Evolutionary conservation across 352 stramenopile genomes (phyloP).

Genomic region (Phytophthora sansomeana): DNA sequence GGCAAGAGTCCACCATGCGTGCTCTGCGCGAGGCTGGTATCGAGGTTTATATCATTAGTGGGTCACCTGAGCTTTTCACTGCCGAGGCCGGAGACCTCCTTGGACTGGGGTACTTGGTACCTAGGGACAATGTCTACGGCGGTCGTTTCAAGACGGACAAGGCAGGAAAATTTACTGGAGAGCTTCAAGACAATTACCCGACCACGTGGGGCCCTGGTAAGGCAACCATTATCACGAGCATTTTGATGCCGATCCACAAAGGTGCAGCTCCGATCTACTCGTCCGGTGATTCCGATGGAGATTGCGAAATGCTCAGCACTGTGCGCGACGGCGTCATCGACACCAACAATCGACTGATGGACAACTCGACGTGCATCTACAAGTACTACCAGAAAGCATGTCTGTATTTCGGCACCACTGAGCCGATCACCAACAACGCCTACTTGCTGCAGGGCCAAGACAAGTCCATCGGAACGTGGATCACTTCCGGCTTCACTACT

Average conservation of each 20-base stretch:
- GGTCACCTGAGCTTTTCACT: slow-evolving; percentile 55
- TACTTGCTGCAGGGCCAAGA: slow-evolving; percentile 68
- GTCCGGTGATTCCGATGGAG: slow-evolving; percentile 31
- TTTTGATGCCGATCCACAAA: slow-evolving; percentile 51
- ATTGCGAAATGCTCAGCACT: slow-evolving; percentile 61
- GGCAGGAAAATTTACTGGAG: slow-evolving; percentile 45
- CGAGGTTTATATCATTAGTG: slow-evolving; percentile 59
- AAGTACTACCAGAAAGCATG: slow-evolving; percentile 61
- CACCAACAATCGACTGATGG: slow-evolving; percentile 64
- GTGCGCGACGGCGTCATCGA: slow-evolving; percentile 58
- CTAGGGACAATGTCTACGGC: slow-evolving; percentile 48
- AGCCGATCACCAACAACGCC: slow-evolving; percentile 49
- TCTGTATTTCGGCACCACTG: slow-evolving; percentile 41
- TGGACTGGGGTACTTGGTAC: slow-evolving; percentile 52
- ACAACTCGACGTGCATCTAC: slow-evolving; percentile 54
- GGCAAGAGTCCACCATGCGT: slow-evolving; percentile 56
- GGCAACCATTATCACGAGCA: slow-evolving; percentile 48
- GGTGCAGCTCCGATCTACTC: slow-evolving; percentile 50
- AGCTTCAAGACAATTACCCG: slow-evolving; percentile 47
- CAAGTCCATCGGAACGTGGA: slow-evolving; percentile 62
- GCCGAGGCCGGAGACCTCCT: slow-evolving; percentile 42
- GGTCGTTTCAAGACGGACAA: slow-evolving; percentile 50
- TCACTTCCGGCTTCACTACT: slow-evolving; percentile 57
- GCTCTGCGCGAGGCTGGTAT: slow-evolving; percentile 43
- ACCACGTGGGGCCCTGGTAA: slow-evolving; percentile 68